phyloP scores from a whole-genome alignment of 129 eudicot species.

The Pseudognaphalium luteoalbum region DNA sequence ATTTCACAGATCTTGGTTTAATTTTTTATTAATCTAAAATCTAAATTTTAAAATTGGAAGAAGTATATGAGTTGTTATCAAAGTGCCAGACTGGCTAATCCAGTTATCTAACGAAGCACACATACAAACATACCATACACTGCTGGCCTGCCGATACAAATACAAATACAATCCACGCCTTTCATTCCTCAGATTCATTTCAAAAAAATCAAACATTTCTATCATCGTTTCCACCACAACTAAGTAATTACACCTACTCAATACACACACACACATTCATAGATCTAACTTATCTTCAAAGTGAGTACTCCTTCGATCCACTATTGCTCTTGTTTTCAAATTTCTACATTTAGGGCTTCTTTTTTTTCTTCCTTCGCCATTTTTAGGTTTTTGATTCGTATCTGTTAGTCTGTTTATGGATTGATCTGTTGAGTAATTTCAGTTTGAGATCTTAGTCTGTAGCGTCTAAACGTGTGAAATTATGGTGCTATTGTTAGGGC shows the following conservation, averaged over 20 bases:
- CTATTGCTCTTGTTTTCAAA: background rate
- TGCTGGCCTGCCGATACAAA: background rate
- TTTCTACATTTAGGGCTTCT: background rate
- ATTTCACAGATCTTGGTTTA: too few species aligned
- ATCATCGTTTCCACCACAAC: background rate
- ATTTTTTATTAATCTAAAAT: too few species aligned
- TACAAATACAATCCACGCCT: background rate
- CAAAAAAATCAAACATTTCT: background rate
- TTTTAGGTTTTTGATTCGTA: background rate
- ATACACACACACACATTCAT: background rate
- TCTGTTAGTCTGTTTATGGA: slow-evolving; percentile 1
- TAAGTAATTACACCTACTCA: background rate
- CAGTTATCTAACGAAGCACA: background rate
- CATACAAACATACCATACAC: too few species aligned
- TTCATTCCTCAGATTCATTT: background rate
- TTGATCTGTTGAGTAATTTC: background rate
- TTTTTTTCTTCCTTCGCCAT: background rate
- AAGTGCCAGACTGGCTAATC: too few species aligned
- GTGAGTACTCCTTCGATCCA: background rate
- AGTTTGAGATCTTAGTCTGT: slow-evolving; percentile 17
- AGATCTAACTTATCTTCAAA: slow-evolving; percentile 22
- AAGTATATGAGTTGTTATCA: too few species aligned
- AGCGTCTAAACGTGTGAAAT: background rate
- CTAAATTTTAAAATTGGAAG: too few species aligned
- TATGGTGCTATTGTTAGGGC: slow-evolving; percentile 6